Evolutionary conservation across 345 rosid genomes (phyloP).

Genomic region (Dimocarpus longan): DNA sequence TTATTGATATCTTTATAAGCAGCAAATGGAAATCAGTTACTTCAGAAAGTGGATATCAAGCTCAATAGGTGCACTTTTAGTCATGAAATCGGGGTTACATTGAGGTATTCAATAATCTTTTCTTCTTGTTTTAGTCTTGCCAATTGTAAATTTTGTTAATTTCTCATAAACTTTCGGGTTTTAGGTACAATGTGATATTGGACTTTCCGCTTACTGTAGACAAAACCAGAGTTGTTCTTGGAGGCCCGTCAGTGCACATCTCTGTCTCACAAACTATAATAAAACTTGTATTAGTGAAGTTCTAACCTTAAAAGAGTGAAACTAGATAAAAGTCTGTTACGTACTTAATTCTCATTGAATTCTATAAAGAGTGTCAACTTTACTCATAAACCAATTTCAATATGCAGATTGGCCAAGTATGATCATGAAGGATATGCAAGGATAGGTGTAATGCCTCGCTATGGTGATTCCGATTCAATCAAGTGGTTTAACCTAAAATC

Average conservation of each 20-base stretch:
- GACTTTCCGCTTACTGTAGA: conserved; percentile 47
- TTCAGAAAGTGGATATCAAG: conserved; percentile 46
- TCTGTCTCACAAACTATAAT: background rate
- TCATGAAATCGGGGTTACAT: conserved; percentile 48
- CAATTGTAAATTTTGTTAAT: background rate
- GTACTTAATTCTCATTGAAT: no score
- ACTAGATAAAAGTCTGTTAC: no score
- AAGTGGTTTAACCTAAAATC: conserved; percentile 49
- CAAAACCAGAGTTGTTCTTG: conserved; percentile 38
- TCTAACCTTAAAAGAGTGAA: no score
- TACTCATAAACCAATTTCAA: background rate
- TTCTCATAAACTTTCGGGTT: background rate
- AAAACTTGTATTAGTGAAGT: background rate
- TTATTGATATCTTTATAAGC: background rate
- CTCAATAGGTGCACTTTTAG: conserved; percentile 35
- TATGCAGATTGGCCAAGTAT: conserved; percentile 37
- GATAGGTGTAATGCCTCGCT: conserved; percentile 59
- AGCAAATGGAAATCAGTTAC: conserved; percentile 13
- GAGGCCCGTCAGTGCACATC: conserved; percentile 53
- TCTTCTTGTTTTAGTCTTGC: background rate
- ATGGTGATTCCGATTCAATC: conserved; percentile 47
- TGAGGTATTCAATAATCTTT: conserved; percentile 12
- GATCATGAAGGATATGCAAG: conserved; percentile 42
- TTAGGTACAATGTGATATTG: conserved; percentile 52
- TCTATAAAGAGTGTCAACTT: no score